phyloP scores from a whole-genome alignment of 345 rosid genomes.

The Lenwebbia sp. region DNA sequence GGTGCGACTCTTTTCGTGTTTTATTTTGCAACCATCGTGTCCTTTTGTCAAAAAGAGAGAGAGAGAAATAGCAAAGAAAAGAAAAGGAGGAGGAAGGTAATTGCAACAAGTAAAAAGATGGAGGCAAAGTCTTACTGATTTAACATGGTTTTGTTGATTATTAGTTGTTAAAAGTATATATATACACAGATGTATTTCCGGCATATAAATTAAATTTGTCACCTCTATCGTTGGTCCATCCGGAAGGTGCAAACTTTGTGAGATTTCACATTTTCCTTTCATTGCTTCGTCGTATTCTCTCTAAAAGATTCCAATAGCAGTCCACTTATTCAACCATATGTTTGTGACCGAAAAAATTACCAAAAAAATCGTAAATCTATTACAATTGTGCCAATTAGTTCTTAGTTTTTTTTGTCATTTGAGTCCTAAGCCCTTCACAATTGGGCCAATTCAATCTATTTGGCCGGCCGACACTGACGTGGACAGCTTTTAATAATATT shows the following conservation, averaged over 20 bases:
- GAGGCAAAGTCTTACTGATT: not conserved
- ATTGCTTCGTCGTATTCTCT: not conserved
- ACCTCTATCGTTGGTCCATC: not conserved
- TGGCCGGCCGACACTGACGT: too few species aligned
- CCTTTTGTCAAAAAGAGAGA: not conserved
- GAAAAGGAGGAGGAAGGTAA: not conserved
- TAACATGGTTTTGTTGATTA: not conserved
- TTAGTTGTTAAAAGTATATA: not conserved
- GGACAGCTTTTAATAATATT: too few species aligned
- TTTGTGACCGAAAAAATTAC: not conserved
- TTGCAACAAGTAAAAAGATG: not conserved
- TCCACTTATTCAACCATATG: not conserved
- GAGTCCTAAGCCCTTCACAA: too few species aligned
- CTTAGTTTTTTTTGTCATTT: too few species aligned
- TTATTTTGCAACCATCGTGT: not conserved
- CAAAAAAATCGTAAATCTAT: too few species aligned
- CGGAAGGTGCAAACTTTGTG: not conserved
- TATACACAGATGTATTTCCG: not conserved
- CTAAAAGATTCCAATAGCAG: not conserved
- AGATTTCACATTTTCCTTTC: not conserved
- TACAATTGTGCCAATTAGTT: too few species aligned
- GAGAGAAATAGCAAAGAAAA: not conserved
- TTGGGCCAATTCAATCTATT: too few species aligned
- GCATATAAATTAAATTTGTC: not conserved
- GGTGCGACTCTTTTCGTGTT: not conserved